Evolutionary conservation across 441 rosid species (phyloP), one percentile per base, ranked within the genome.

Genomic region (Pelargonium cotyledonis): DNA sequence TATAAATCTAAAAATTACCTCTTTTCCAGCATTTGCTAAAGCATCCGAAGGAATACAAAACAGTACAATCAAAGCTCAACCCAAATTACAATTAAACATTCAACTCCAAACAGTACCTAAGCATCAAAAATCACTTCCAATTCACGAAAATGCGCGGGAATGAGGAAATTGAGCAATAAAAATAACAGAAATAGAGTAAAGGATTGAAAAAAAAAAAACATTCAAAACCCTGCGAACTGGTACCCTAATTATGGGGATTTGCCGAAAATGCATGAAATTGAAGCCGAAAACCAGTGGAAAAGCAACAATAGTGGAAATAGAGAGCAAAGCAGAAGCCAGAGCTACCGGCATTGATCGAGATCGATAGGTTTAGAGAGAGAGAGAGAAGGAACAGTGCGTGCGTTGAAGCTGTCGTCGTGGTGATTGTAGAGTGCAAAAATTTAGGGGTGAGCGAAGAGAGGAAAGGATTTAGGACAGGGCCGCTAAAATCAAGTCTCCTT

Each of bases 271-370:
- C 61, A 18, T 2, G 29, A 47, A 67, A 10, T 41, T 64, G 68
- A 40, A 65, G 55, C 63, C 47, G 53, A 71, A 70, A 62, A 44
- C 7, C 58, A 18, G 41, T 4, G 8, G 11, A 71, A 47, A 64
- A 29, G 9, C n/a, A 31, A 29, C 11, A 77, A 79, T 72, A 70
- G 41, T 64, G 46, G 61, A 57, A 38, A 47, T 53, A 16, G 2
- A 16, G n/a, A 65, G 61, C 21, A 29, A 26, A 7, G 64, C 16
- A 41, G 71, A 47, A 38, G 31, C 29, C 68, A 68, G 26, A 74
- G 80, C 69, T 69, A 82, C 85, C 84, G 66, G 79, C 88, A 82
- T 82, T 84, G 78, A 79, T 68, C 74, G 76, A 78, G 76, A 78
- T 76, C 78, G 73, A 57, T 18, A 38, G 40, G 16, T 65, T 72